Evolutionary conservation across 768 basidiomycete genomes (phyloP), one percentile per base, ranked within the genome.

Genomic region (Calvatia gigantea): DNA sequence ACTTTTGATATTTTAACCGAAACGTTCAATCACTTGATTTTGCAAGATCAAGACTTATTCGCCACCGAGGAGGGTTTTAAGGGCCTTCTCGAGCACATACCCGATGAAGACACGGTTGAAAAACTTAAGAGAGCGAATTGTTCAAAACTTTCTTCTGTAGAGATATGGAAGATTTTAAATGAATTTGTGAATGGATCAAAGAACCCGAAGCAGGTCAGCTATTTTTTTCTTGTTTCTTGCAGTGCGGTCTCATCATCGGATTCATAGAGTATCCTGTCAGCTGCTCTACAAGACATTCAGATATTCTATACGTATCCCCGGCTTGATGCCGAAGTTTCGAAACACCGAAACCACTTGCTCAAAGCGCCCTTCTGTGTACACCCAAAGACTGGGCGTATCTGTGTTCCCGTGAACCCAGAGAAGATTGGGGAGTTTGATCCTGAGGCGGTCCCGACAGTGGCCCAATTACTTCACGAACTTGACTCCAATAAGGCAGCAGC

Each of bases 281-380:
- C 71, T 1, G 84, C 85, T 3, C 74, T 94, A 73, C 87, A 96
- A 67, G 96, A 98, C 58, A 83, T 98, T 57, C 77, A 97, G 44
- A 75, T 99, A 11, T 89, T 93, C 62, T 98, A 97, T 69, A 96
- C 91, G 0, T 99, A 98, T 70, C 96, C 96, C 1, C 85, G 97
- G 11, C 81, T 99, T 51, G 97, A 99, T 69, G 90, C 91, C 12
- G 97, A 99, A 69, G 97, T 99, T 27, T 95, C 94, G 2, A 96
- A 98, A 65, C 92, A 95, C 66, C 82, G 94, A 47, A 98, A 99
- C 73, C 97, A 99, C 75, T 79, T 99, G 74, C 82, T 99, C 51
- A 99, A 99, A 72, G 89, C 93, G 19, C 97, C 97, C 0, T 99
- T 99, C 71, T 97, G 95, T 67, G 76, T 98, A 0, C 97, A 99